Percentiles rank a stretch among this genome's conserved stretches.
phyloP scores from a whole-genome alignment of 352 stramenopile species.

The Phytophthora pistaciae region DNA sequence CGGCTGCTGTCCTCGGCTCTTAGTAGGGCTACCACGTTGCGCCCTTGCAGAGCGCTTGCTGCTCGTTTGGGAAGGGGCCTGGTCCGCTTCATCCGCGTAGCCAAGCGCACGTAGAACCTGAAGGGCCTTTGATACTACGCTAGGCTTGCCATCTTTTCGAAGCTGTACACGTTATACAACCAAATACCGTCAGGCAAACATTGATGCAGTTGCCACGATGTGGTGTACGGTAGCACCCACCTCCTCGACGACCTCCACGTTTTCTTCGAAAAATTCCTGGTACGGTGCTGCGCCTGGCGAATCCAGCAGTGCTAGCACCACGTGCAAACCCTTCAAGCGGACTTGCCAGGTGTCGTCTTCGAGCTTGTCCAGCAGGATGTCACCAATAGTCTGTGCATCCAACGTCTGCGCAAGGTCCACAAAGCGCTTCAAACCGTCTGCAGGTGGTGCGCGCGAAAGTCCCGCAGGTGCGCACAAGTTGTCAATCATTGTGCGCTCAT shows the following conservation, averaged over 20 bases:
- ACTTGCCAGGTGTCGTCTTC: slow-evolving; percentile 88
- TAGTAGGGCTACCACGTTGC: slow-evolving; percentile 27
- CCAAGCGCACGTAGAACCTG: slow-evolving; percentile 78
- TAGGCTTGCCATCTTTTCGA: slow-evolving; percentile 79
- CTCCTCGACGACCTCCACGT: slow-evolving; percentile 84
- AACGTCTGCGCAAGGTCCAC: slow-evolving; percentile 89
- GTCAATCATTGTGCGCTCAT: slow-evolving; percentile 89
- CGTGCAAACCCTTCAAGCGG: slow-evolving; percentile 84
- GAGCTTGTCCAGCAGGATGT: slow-evolving; percentile 89
- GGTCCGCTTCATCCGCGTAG: slow-evolving; percentile 57
- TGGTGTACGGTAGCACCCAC: slow-evolving; percentile 30
- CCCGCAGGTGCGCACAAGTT: slow-evolving; percentile 81
- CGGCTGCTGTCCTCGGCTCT: slow-evolving; percentile 23
- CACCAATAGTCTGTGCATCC: slow-evolving; percentile 84
- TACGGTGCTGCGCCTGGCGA: slow-evolving; percentile 73
- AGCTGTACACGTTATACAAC: too few species aligned
- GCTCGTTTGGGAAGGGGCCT: slow-evolving; percentile 16
- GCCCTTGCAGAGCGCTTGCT: slow-evolving; percentile 19
- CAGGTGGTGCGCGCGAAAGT: slow-evolving; percentile 74
- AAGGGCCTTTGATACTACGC: slow-evolving; percentile 76
- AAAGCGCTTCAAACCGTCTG: slow-evolving; percentile 85
- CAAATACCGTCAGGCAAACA: too few species aligned
- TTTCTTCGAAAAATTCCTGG: slow-evolving; percentile 85
- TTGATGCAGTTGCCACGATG: too few species aligned
- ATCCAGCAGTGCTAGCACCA: slow-evolving; percentile 81